Evolutionary conservation across 345 rosid genomes (phyloP), one percentile per base, ranked within the genome.

Genomic region (Populus simonii): DNA sequence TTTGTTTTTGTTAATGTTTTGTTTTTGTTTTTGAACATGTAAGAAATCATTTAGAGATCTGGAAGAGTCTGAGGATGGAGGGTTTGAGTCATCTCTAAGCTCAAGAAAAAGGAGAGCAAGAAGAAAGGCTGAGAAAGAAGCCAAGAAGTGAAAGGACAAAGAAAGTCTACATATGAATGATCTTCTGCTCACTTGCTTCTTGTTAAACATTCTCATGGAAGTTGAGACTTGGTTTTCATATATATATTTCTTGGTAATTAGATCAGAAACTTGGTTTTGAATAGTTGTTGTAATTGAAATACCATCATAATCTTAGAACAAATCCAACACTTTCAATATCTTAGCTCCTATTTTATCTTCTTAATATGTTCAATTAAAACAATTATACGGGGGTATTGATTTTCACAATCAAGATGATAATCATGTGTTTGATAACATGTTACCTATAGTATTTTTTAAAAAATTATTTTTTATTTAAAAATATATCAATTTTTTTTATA

Each of bases 1-100:
- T 45, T 18, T 11, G 29, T 13, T 35, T 35, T 35, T 57, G 6
- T 51, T 41, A 0, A 10, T 20, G 22, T 27, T 4, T 29, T 69
- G 31, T n/a, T 39, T 53, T 45, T 7, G 20, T 2, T 9, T 11
- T 57, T 22, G 35, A n/a, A 3, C 36, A 11, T 76, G 78, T 78
- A 53, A 93, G 92, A 91, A 87, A 82, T 90, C 95, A 6, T 86
- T 88, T 36, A 88, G 84, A 71, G 94, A 89, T 66, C 43, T 83
- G 77, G 90, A 89, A 0, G 91, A 87, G 18, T 76, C 84, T 4
- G 92, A 86, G 63, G 84, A 66, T 0, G 90, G 87, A 51, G 47
- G 38, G 29, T 89, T 85, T 87, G 84, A 82, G 77, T 53, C 81
- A 51, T 85, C 88, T 68, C 68, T 87, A 9, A 89, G 91, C 76